A percentile compares a stretch with the other conserved stretches of the same genome.
Conservation (phyloP, 2,329 filamentous ascomycete species). For the Bisporella sp. region DNA sequence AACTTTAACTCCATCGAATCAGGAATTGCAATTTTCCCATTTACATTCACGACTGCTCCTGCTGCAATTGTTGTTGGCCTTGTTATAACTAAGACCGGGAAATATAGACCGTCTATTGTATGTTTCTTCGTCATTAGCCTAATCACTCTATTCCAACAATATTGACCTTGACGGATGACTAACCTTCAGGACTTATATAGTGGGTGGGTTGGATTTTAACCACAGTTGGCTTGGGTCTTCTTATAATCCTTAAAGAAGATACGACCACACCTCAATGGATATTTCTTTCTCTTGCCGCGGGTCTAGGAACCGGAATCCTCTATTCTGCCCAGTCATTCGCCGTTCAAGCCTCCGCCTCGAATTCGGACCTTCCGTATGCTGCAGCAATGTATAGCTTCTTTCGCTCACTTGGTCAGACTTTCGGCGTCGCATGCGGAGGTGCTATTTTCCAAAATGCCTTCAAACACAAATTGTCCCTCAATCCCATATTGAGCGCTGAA, state of each 20-base stretch:
- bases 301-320: conserved; percentile 9
- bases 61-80: conserved; percentile 46
- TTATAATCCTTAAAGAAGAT: conserved; percentile 8
- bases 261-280: conserved; percentile 2
- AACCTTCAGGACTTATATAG: too few species aligned
- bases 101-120: too few species aligned
- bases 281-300: conserved; percentile 7
- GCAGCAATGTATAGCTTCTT: conserved; percentile 17
- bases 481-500: neutral
- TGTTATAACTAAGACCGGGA: conserved; percentile 40
- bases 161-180: too few species aligned
- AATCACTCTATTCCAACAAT: too few species aligned
- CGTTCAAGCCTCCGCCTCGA: conserved; percentile 6
- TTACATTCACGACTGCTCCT: conserved; percentile 55
- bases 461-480: conserved; percentile 1
- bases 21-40: conserved; percentile 47
- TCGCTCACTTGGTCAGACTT: conserved; percentile 19
- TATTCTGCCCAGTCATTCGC: conserved; percentile 51
- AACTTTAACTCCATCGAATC: conserved; percentile 15
- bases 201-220: conserved; percentile 53
- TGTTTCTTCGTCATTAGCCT: too few species aligned
- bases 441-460: conserved; percentile 18
- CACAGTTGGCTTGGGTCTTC: conserved; percentile 48
- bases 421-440: conserved; percentile 22
- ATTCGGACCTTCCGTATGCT: conserved; percentile 41